These are phyloP conservation scores for Chlamydomonas reinhardtii DNA, from an alignment of 163 green algal genomes.

Conservation along the genomic window DNA sequence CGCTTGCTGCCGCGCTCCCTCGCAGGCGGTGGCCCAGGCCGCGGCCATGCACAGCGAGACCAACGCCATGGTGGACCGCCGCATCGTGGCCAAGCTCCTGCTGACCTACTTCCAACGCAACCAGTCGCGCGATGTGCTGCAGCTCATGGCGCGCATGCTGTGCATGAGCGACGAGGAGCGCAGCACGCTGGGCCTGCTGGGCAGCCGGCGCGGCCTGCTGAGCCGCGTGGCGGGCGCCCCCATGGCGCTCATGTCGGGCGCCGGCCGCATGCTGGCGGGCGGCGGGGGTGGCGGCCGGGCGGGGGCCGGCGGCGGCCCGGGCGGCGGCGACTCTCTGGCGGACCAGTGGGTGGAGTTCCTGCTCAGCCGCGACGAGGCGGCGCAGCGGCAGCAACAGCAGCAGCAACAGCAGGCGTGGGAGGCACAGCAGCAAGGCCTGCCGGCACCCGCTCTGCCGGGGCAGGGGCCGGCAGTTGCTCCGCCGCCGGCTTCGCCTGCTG, in stretches of 20 bases:
- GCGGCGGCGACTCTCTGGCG: conserved; percentile 51
- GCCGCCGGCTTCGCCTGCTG: no score
- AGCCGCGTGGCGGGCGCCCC: conserved; percentile 61
- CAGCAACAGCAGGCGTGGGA: not conserved
- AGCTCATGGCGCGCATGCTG: conserved; percentile 82
- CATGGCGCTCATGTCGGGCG: conserved; percentile 56
- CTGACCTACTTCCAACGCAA: conserved; percentile 84
- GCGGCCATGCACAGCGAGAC: conserved; percentile 66
- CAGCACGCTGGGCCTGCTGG: conserved; percentile 56
- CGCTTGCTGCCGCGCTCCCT: no score
- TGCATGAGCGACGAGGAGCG: conserved; percentile 79
- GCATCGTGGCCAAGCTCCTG: conserved; percentile 89
- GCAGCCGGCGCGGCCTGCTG: conserved; percentile 60
- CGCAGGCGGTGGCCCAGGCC: conserved; percentile 50
- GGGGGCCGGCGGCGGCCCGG: not conserved
- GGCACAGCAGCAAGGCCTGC: no score
- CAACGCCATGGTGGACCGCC: conserved; percentile 74
- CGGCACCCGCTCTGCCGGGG: no score
- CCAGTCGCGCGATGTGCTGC: conserved; percentile 69
- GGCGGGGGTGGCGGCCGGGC: not conserved
- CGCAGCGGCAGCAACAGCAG: conserved; percentile 32
- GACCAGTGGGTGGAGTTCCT: conserved; percentile 77
- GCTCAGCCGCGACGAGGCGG: conserved; percentile 60
- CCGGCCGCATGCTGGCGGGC: conserved; percentile 49
- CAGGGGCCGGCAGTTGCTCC: no score